phyloP scores from a whole-genome alignment of 805 yeast genomes.

The Yamadazyma insecticola region DNA sequence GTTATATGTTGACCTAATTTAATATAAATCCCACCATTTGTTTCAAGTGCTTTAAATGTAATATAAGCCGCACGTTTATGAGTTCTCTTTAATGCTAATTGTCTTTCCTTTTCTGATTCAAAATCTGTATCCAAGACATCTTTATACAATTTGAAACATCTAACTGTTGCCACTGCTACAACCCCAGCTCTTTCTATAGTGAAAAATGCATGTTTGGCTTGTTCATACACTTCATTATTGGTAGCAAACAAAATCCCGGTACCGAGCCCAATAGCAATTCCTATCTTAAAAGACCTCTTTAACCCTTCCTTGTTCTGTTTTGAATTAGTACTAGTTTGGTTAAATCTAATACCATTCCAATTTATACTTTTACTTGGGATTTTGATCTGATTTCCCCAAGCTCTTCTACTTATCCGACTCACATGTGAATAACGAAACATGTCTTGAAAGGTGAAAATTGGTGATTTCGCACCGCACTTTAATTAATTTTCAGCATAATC shows the following conservation, averaged over 20 bases:
- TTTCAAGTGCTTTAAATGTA: constrained; percentile 73
- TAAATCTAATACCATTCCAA: too few species aligned
- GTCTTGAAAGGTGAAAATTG: too few species aligned
- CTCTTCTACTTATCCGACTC: too few species aligned
- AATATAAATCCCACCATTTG: constrained; percentile 89
- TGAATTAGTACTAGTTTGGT: too few species aligned
- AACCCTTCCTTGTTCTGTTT: too few species aligned
- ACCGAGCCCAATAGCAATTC: constrained; percentile 25
- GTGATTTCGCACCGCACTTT: too few species aligned
- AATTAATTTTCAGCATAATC: too few species aligned
- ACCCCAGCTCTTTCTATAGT: constrained; percentile 52
- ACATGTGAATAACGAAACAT: too few species aligned
- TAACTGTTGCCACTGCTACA: constrained; percentile 62
- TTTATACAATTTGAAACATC: constrained; percentile 71
- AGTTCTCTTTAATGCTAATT: constrained; percentile 54
- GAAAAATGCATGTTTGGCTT: constrained; percentile 27
- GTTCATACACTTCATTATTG: constrained; percentile 32
- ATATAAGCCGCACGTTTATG: constrained; percentile 75
- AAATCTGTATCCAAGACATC: constrained; percentile 46
- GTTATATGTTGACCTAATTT: constrained; percentile 93
- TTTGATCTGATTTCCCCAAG: too few species aligned
- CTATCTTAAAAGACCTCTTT: constrained; percentile 10
- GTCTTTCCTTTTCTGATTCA: constrained; percentile 39
- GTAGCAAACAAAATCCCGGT: constrained; percentile 28
- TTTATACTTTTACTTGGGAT: too few species aligned